Evolutionary conservation across 2,329 filamentous ascomycete species (phyloP).

Genomic region (Eutypa lata): DNA sequence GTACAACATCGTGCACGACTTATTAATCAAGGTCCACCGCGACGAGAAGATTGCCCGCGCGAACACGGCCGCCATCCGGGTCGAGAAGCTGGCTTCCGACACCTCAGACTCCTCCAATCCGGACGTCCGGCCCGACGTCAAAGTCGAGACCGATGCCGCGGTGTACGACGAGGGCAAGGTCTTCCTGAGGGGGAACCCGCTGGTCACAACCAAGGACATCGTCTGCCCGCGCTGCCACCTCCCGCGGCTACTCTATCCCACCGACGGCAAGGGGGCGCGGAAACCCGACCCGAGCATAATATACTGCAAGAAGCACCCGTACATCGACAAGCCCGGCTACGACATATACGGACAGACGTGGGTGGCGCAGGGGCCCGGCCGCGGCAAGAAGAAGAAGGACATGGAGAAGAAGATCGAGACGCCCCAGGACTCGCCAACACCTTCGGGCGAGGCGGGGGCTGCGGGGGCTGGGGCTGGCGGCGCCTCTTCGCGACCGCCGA

Average conservation of each 20-base stretch:
- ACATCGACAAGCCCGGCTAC: slow-evolving; percentile 71
- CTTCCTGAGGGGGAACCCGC: slow-evolving; percentile 67
- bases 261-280: slow-evolving; percentile 63
- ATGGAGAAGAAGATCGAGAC: slow-evolving; percentile 57
- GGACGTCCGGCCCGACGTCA: slow-evolving; percentile 54
- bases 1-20: slow-evolving; percentile 73
- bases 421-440: slow-evolving; percentile 41
- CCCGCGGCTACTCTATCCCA: slow-evolving; percentile 69
- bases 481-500: slow-evolving; percentile 45
- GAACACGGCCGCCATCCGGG: slow-evolving; percentile 59
- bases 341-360: slow-evolving; percentile 83
- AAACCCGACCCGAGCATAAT: slow-evolving; percentile 65
- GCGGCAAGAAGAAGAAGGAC: slow-evolving; percentile 78
- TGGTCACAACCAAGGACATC: slow-evolving; percentile 68
- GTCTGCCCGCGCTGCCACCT: slow-evolving; percentile 73
- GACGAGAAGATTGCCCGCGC: slow-evolving; percentile 75
- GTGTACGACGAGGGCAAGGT: slow-evolving; percentile 68
- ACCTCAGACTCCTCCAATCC: slow-evolving; percentile 50
- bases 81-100: slow-evolving; percentile 60
- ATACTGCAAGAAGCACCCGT: slow-evolving; percentile 78
- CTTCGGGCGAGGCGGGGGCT: slow-evolving; percentile 47
- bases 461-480: slow-evolving; percentile 26
- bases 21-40: slow-evolving; percentile 71
- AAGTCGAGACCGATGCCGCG: slow-evolving; percentile 64
- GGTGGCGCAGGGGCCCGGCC: slow-evolving; percentile 66